Percentiles rank a stretch among this genome's conserved stretches.
Evolutionary conservation across 148 eudicot species (phyloP).

Genomic region (Cornus florida): DNA sequence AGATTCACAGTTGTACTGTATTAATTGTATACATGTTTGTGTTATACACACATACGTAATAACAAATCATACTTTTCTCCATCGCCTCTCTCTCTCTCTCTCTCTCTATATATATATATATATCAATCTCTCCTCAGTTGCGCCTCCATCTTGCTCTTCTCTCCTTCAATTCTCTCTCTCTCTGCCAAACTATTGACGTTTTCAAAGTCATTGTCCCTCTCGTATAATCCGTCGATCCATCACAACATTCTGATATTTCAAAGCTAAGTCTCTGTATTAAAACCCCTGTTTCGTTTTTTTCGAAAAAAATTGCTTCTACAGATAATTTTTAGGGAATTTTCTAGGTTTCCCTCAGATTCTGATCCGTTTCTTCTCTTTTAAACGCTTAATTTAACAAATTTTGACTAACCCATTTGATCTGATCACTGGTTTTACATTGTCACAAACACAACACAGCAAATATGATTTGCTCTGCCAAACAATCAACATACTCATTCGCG

Average conservation of each 20-base stretch:
- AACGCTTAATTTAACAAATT: background rate
- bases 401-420: background rate
- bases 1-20: background rate
- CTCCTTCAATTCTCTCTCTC: background rate
- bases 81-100: background rate
- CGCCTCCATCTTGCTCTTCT: background rate
- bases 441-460: background rate
- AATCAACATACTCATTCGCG: background rate
- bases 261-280: background rate
- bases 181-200: background rate
- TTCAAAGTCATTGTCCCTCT: background rate
- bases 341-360: background rate
- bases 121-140: background rate
- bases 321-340: background rate
- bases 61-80: background rate
- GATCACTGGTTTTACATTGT: background rate
- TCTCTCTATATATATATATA: too few relatives aligned
- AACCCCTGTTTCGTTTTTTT: too few relatives aligned
- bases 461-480: slow-evolving; percentile 17
- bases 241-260: slow-evolving; percentile 3
- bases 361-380: background rate
- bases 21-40: background rate
- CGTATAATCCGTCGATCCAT: slow-evolving; percentile 1
- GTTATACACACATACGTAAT: background rate
- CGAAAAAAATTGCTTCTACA: too few relatives aligned